These are phyloP conservation scores for Ogataea saltuana DNA, from an alignment of 805 yeast genomes.

Conservation along the genomic window DNA sequence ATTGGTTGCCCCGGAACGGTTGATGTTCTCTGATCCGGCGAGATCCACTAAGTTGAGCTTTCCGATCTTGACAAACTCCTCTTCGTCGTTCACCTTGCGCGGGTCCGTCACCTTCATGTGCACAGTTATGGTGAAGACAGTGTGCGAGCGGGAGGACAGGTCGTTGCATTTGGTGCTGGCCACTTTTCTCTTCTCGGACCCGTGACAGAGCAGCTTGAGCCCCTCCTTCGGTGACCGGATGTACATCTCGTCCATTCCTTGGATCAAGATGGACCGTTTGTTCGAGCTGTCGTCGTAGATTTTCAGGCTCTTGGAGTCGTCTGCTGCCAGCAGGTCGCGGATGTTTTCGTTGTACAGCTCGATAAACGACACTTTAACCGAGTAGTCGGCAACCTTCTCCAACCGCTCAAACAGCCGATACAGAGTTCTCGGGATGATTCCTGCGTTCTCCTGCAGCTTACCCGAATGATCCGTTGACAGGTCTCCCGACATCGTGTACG, in stretches of 20 bases:
- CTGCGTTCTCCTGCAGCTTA: slow-evolving; percentile 50
- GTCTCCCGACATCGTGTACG: slow-evolving; percentile 63
- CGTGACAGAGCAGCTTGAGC: slow-evolving; percentile 50
- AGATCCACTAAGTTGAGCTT: slow-evolving; percentile 83
- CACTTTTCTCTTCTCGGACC: slow-evolving; percentile 64
- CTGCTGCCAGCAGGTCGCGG: slow-evolving; percentile 59
- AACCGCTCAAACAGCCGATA: slow-evolving; percentile 55
- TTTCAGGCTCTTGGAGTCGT: slow-evolving; percentile 49
- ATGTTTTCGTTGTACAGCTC: slow-evolving; percentile 89
- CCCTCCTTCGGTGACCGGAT: slow-evolving; percentile 54
- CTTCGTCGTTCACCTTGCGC: slow-evolving; percentile 39
- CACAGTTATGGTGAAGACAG: slow-evolving; percentile 71
- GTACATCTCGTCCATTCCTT: slow-evolving; percentile 57
- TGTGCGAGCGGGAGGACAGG: slow-evolving; percentile 75
- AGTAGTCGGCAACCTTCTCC: slow-evolving; percentile 49
- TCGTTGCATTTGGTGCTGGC: slow-evolving; percentile 81
- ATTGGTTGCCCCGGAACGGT: slow-evolving; percentile 79
- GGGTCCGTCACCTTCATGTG: slow-evolving; percentile 52
- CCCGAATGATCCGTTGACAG: slow-evolving; percentile 39
- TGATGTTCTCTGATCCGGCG: slow-evolving; percentile 90
- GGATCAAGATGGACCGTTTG: slow-evolving; percentile 48
- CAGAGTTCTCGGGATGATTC: slow-evolving; percentile 62
- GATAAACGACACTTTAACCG: slow-evolving; percentile 76
- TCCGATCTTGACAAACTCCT: slow-evolving; percentile 54
- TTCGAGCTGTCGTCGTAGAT: slow-evolving; percentile 50